phyloP scores from a whole-genome alignment of 2,329 filamentous ascomycete genomes.

The Alternaria tenuissima region DNA sequence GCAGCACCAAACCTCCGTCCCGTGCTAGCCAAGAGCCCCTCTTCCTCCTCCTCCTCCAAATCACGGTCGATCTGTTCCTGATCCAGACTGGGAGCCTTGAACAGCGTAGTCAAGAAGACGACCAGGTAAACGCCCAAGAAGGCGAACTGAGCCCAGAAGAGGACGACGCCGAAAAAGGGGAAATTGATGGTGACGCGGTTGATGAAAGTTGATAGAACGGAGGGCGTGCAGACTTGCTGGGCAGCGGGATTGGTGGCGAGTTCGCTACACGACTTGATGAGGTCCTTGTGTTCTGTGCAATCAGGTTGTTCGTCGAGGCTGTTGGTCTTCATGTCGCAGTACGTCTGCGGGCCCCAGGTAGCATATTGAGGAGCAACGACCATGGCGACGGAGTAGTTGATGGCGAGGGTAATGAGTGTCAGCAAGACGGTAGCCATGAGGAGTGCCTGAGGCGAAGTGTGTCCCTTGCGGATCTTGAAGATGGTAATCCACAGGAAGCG shows the following conservation, averaged over 20 bases:
- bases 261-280: constrained; percentile 85
- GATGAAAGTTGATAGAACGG: constrained; percentile 88
- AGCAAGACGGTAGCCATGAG: constrained; percentile 91
- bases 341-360: constrained; percentile 92
- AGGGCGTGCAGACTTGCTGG: constrained; percentile 85
- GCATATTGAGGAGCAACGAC: constrained; percentile 95
- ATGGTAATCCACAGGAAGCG: constrained; percentile 95
- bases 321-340: constrained; percentile 77
- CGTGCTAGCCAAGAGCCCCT: constrained; percentile 85
- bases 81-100: constrained; percentile 81
- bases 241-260: constrained; percentile 74
- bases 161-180: constrained; percentile 90
- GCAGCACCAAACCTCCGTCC: constrained; percentile 82
- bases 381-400: constrained; percentile 93
- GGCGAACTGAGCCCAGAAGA: constrained; percentile 95
- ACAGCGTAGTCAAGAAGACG: constrained; percentile 78
- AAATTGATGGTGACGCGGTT: constrained; percentile 94
- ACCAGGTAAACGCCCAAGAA: constrained; percentile 86
- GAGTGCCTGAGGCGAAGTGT: constrained; percentile 90
- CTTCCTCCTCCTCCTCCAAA: constrained; percentile 90
- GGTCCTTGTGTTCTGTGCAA: constrained; percentile 73
- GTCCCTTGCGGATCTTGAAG: constrained; percentile 88
- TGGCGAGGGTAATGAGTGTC: constrained; percentile 85
- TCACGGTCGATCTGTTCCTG: constrained; percentile 84
- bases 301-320: constrained; percentile 73